Evolutionary conservation across 1,139 yeast genomes (phyloP).

Genomic region (Debaryomyces singareniensis): DNA sequence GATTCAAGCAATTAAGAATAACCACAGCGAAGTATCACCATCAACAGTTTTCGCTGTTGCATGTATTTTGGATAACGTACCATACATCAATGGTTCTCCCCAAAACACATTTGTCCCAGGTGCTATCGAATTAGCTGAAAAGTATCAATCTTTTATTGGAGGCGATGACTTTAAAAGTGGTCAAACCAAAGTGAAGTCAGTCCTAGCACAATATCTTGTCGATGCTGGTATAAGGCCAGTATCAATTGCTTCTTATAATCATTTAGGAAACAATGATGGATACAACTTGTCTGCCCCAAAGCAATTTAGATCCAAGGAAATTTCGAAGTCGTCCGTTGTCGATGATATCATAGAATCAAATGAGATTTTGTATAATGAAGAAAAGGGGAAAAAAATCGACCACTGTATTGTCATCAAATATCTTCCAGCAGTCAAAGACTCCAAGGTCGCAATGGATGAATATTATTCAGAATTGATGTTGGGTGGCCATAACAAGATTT

Average conservation of each 20-base stretch:
- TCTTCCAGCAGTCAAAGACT: constrained; percentile 90
- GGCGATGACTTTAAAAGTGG: constrained; percentile 98
- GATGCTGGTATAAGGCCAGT: constrained; percentile 97
- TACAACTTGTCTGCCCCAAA: constrained; percentile 84
- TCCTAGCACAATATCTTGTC: constrained; percentile 88
- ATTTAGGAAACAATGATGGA: constrained; percentile 95
- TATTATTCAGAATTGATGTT: constrained; percentile 94
- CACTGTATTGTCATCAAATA: constrained; percentile 96
- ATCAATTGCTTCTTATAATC: constrained; percentile 93
- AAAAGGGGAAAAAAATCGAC: constrained; percentile 73
- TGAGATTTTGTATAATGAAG: constrained; percentile 76
- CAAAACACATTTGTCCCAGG: constrained; percentile 98
- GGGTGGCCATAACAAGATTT: constrained; percentile 93
- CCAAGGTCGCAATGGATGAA: constrained; percentile 98
- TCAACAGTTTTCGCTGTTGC: constrained; percentile 93
- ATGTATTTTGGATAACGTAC: constrained; percentile 76
- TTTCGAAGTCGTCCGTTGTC: constrained; percentile 86
- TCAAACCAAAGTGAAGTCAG: constrained; percentile 92
- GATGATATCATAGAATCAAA: constrained; percentile 93
- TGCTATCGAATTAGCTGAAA: constrained; percentile 82
- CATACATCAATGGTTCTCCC: constrained; percentile 95
- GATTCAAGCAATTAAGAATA: constrained; percentile 63
- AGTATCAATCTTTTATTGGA: constrained; percentile 72
- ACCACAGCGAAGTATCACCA: constrained; percentile 83
- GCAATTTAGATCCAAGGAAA: constrained; percentile 94